These are phyloP conservation scores for Stereum hirsutum DNA, from an alignment of 1,284 basidiomycete genomes.

Conservation along the genomic window DNA sequence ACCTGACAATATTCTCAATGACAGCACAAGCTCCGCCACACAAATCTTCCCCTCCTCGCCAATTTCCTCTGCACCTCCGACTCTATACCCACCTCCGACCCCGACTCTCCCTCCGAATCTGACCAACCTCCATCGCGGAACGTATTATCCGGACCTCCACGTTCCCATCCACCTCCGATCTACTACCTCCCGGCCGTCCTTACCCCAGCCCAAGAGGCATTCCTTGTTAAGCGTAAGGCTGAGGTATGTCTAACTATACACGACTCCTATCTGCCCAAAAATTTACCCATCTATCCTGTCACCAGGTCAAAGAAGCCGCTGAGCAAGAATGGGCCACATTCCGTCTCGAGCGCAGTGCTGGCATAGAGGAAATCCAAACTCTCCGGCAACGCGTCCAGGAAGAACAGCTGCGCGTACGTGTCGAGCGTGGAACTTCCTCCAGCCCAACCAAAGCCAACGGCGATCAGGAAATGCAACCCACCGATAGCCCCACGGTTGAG, in stretches of 20 bases:
- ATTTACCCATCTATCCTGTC: background rate
- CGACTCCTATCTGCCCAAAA: background rate
- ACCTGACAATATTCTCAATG: conserved; percentile 3
- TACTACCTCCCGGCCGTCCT: conserved; percentile 69
- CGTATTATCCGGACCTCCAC: conserved; percentile 40
- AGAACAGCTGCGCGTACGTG: conserved; percentile 36
- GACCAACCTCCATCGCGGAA: conserved; percentile 20
- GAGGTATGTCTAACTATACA: conserved; percentile 32
- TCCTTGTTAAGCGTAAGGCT: conserved; percentile 49
- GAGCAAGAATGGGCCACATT: conserved; percentile 64
- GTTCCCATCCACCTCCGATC: conserved; percentile 63
- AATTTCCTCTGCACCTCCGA: conserved; percentile 74
- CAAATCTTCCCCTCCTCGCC: conserved; percentile 58
- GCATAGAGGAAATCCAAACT: conserved; percentile 51
- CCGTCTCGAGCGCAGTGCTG: conserved; percentile 43
- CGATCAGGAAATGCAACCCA: conserved; percentile 10
- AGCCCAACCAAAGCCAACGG: conserved; percentile 13
- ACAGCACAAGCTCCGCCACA: conserved; percentile 63
- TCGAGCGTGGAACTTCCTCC: too few species aligned
- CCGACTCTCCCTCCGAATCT: too few species aligned
- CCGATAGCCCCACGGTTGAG: conserved; percentile 11
- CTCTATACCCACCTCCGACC: conserved; percentile 35
- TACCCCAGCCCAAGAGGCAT: conserved; percentile 60
- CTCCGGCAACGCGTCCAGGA: conserved; percentile 57
- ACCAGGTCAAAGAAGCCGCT: conserved; percentile 49